Evolutionary conservation across 345 rosid genomes (phyloP).

Genomic region (Carallia brachiata): DNA sequence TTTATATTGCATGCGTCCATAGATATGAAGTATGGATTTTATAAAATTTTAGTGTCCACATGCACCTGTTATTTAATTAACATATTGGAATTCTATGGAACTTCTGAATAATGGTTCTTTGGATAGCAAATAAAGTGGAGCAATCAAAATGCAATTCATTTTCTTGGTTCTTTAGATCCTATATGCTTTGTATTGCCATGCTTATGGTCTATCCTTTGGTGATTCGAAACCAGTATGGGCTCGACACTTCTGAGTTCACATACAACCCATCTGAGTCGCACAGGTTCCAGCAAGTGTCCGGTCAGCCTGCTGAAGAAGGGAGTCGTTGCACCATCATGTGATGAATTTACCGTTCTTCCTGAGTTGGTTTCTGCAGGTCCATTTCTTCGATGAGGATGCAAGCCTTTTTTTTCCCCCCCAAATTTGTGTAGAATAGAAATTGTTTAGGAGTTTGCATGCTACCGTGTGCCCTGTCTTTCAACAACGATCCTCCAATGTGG

Average conservation of each 20-base stretch:
- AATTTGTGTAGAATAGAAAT: slow-evolving; percentile 30
- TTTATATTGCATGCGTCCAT: too few relatives aligned
- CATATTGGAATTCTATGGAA: too few relatives aligned
- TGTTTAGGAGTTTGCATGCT: slow-evolving; percentile 21
- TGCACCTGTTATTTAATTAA: too few relatives aligned
- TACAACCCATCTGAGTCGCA: slow-evolving; percentile 87
- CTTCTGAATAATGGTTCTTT: too few relatives aligned
- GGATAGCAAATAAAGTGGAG: too few relatives aligned
- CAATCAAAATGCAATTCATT: too few relatives aligned
- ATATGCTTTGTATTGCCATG: not conserved
- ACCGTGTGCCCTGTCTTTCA: too few relatives aligned
- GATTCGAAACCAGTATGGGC: slow-evolving; percentile 66
- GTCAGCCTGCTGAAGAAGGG: slow-evolving; percentile 71
- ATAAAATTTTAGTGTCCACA: too few relatives aligned
- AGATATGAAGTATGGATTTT: too few relatives aligned
- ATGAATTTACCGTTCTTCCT: slow-evolving; percentile 11
- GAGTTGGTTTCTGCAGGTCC: slow-evolving; percentile 9
- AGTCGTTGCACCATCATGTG: slow-evolving; percentile 89
- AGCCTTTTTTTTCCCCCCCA: slow-evolving; percentile 10
- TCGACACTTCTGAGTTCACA: slow-evolving; percentile 88
- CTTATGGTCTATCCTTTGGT: not conserved
- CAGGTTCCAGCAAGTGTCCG: slow-evolving; percentile 62
- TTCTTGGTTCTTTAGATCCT: too few relatives aligned
- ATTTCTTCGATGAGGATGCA: slow-evolving; percentile 15
- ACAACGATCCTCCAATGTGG: too few relatives aligned